Percentiles rank a stretch among this genome's conserved stretches.
These are phyloP conservation scores for Aspergillus heteromorphus DNA, from an alignment of 495 filamentous ascomycete species.

Conservation along the genomic window DNA sequence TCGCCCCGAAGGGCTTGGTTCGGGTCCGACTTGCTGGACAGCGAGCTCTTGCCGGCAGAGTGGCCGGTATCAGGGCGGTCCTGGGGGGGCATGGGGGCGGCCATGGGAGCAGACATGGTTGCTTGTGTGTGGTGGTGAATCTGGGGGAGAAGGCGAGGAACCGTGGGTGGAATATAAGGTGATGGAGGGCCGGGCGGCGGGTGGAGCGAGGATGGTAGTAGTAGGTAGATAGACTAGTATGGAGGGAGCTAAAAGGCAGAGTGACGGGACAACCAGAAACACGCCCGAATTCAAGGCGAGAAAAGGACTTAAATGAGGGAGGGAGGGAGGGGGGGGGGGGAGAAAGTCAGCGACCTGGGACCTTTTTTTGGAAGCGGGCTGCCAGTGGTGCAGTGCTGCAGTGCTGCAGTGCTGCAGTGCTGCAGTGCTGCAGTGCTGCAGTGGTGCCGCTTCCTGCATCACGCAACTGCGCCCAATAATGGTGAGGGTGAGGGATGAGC, in stretches of 20 bases:
- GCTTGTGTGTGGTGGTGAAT: background rate
- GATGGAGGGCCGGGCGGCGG: too few relatives aligned
- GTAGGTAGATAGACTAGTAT: background rate
- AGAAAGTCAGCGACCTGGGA: background rate
- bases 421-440: too few relatives aligned
- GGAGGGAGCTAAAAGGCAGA: background rate
- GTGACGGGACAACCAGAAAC: background rate
- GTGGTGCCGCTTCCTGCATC: background rate
- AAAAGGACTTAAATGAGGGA: too few relatives aligned
- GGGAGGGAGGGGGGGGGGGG: too few relatives aligned
- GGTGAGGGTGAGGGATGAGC: background rate
- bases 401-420: too few relatives aligned
- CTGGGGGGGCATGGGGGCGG: conserved; percentile 9
- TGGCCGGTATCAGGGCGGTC: conserved; percentile 25
- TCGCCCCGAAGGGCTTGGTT: conserved; percentile 76
- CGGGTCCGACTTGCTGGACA: conserved; percentile 77
- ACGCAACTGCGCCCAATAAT: conserved; percentile 10
- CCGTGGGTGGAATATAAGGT: background rate
- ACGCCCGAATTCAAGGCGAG: background rate
- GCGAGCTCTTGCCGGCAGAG: conserved; percentile 49
- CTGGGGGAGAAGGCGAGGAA: background rate
- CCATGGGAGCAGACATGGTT: conserved; percentile 9
- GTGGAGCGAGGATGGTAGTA: too few relatives aligned
- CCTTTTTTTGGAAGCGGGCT: conserved; percentile 8
- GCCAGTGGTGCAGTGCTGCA: too few relatives aligned